Evolutionary conservation across 2,329 filamentous ascomycete genomes (phyloP).

Genomic region (Aspergillus pseudoterreus): DNA sequence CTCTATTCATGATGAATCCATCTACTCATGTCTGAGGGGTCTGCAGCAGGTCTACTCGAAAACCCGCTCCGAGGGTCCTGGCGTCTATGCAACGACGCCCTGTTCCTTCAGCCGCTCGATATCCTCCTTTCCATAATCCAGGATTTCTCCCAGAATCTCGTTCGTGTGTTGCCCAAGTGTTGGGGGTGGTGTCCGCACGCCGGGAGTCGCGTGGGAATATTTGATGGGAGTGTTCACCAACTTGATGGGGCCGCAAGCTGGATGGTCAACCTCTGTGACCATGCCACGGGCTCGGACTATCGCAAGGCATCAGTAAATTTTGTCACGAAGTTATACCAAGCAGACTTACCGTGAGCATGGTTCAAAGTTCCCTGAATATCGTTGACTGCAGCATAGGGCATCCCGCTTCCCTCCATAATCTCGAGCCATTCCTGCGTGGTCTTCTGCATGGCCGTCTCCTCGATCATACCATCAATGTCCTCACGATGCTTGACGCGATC

Average conservation of each 20-base stretch:
- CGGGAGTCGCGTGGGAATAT: slow-evolving; percentile 76
- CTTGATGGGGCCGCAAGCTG: slow-evolving; percentile 77
- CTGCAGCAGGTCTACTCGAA: neutral
- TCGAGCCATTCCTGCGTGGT: slow-evolving; percentile 87
- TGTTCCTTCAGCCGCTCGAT: slow-evolving; percentile 61
- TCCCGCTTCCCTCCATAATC: slow-evolving; percentile 80
- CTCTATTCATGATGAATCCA: neutral
- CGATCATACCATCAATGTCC: slow-evolving; percentile 74
- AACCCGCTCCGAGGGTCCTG: neutral
- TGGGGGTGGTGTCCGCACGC: slow-evolving; percentile 74
- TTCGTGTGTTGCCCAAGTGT: slow-evolving; percentile 83
- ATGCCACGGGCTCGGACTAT: slow-evolving; percentile 71
- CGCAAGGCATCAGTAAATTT: neutral
- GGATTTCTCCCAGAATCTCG: slow-evolving; percentile 64
- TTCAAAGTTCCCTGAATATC: slow-evolving; percentile 81
- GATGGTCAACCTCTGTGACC: slow-evolving; percentile 84
- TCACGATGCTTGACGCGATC: slow-evolving; percentile 64
- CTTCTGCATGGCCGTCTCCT: slow-evolving; percentile 67
- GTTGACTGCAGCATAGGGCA: slow-evolving; percentile 94
- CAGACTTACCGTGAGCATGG: slow-evolving; percentile 71
- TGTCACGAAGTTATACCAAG: no score
- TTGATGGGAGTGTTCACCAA: slow-evolving; percentile 94
- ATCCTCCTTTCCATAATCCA: slow-evolving; percentile 58
- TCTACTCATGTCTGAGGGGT: neutral
- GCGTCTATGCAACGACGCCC: slow-evolving; percentile 59